Evolutionary conservation across 352 stramenopile genomes (phyloP), one percentile per base, ranked within the genome.

Genomic region (Blastocystis hominis): DNA sequence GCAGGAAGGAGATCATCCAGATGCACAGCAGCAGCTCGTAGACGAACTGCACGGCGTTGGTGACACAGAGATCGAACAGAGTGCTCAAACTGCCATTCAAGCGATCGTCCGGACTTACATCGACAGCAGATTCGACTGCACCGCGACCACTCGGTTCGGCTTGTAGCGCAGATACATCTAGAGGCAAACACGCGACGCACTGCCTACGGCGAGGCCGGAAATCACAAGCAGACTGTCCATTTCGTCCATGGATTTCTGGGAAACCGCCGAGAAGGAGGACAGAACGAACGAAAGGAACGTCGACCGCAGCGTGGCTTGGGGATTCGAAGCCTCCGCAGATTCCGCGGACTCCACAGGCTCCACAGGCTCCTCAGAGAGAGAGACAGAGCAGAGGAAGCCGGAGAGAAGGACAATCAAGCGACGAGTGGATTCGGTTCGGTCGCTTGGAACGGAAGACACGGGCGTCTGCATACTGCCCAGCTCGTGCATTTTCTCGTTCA

Each of bases 1-100:
- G 36, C 24, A 84, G 15, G 50, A 84, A 84, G 13, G 72, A 84
- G 53, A 84, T 54, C 50, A 84, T 38, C 72, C 72, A 84, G 72
- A 84, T 84, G 50, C 55, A 66, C 72, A 84, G 30, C 72, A 84
- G 50, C 50, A 84, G 50, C 72, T 66, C 44, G 56, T 84, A 84
- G 20, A 68, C 55, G 50, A 84, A 84, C 50, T 84, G 72, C 54
- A 61, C 55, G 15, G 72, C 72, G 56, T 84, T 84, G n/a, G 15
- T 84, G 13, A 68, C 72, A n/a, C 72, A 84, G 15, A 84, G 47
- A 40, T 84, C 36, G 50, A 84, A 84, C 50, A 84, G 46, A 10
- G 34, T 34, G 72, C 72, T 84, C 56, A 84, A 53, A 9, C 72
- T 84, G 68, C 53, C 10, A 1, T 2, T 34, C 10, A 84, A 5